Conservation (phyloP, 177 flowering plant genomes). For the Vitis hybrid region DNA sequence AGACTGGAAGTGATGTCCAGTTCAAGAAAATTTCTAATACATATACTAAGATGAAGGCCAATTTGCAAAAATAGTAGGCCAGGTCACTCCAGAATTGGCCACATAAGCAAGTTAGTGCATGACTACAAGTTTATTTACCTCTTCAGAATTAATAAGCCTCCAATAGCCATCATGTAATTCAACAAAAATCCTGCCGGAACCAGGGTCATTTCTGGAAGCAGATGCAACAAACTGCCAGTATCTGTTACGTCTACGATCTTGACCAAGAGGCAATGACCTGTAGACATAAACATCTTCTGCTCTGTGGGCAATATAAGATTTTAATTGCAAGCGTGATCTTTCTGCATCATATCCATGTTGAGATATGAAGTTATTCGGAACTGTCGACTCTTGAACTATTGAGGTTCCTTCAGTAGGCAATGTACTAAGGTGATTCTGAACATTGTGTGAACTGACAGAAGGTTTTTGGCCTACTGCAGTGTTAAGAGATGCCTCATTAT, state of each 20-base stretch:
- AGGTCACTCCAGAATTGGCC: too few relatives aligned
- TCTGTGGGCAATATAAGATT: constrained; percentile 74
- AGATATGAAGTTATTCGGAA: constrained; percentile 37
- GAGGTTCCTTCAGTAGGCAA: constrained; percentile 35
- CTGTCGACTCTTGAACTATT: constrained; percentile 37
- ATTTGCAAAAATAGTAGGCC: too few relatives aligned
- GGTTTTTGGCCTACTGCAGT: constrained; percentile 42
- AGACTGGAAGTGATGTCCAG: too few relatives aligned
- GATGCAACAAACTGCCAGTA: constrained; percentile 94
- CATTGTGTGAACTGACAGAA: constrained; percentile 29
- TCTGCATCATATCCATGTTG: constrained; percentile 72
- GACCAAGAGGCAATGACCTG: constrained; percentile 94
- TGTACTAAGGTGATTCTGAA: constrained; percentile 26
- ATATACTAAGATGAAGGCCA: too few relatives aligned
- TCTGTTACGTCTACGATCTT: constrained; percentile 87
- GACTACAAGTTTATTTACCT: constrained; percentile 46
- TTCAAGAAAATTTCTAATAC: too few relatives aligned
- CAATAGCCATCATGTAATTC: constrained; percentile 74
- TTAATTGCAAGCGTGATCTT: constrained; percentile 74
- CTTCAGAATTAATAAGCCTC: constrained; percentile 89
- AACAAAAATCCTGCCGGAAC: constrained; percentile 80
- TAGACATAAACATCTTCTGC: constrained; percentile 92
- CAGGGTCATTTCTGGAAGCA: constrained; percentile 84
- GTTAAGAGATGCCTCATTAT: constrained; percentile 36
- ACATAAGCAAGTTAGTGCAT: not conserved